Evolutionary conservation across 345 rosid genomes (phyloP), one percentile per base, ranked within the genome.

Genomic region (Arabis hirsuta): DNA sequence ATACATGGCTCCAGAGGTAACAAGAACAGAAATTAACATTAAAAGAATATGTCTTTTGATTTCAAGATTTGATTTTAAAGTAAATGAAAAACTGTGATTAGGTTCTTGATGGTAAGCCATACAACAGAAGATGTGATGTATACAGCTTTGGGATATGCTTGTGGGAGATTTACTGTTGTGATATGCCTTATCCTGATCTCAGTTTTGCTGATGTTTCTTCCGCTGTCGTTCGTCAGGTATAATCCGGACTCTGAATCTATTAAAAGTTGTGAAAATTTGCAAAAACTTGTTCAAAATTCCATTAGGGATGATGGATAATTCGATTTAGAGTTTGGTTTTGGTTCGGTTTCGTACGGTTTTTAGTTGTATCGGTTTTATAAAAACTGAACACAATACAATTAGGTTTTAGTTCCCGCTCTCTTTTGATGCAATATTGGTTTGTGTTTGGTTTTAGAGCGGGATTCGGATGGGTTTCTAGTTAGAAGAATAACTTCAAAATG

Each of bases 1-100:
- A 54, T 96, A 96, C 77, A 96, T 96, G 99, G 99, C 99, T 63
- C 98, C 99, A 0, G 99, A 96, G 99, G 99, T 96, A 83, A 39
- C 13, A 16, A 1, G 8, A 38, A 20, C 12, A 27, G 0, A 32
- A 11, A 7, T 61, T 26, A 22, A 31, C 46, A 29, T 57, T 12
- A 1, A 12, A 22, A 43, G 24, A 47, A 9, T 60, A 9, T 8
- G 7, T 60, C 9, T 29, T 43, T 12, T 53, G 47, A 26, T 62
- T 55, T 61, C 43, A 3, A 3, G 26, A 22, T 36, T 16, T 74
- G 61, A 70, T 55, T 26, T 26, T 12, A 13, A 53, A 24, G 45
- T 47, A 9, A 43, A 44, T 12, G 7, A 13, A n/a, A 20, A 31
- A 64, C 0, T 71, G 2, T 68, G 69, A 32, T 65, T 66, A 92